These are phyloP conservation scores for Cystobasidium ongulense DNA, from an alignment of 768 basidiomycete genomes.

Conservation along the genomic window DNA sequence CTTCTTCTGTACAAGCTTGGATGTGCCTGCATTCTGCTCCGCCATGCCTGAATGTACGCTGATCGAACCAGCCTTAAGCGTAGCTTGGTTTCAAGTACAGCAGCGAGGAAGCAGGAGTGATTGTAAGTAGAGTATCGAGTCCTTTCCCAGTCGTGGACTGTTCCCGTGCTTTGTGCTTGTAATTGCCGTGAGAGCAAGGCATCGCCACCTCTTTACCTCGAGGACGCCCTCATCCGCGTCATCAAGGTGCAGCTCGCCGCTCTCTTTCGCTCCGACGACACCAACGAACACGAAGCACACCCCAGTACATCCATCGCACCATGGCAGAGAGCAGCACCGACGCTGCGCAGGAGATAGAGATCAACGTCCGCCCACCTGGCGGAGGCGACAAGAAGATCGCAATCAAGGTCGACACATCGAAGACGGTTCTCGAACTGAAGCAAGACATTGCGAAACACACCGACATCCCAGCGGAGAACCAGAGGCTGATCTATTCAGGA, in stretches of 20 bases:
- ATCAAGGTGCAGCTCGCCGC: not conserved
- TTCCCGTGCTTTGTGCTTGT: not conserved
- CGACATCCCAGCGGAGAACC: constrained; percentile 70
- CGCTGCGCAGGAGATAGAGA: constrained; percentile 33
- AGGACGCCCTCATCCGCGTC: not conserved
- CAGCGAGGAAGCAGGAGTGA: too few relatives aligned
- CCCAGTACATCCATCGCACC: not conserved
- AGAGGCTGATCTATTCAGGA: constrained; percentile 89
- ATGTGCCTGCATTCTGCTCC: not conserved
- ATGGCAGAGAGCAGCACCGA: constrained; percentile 24
- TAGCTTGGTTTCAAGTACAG: too few relatives aligned
- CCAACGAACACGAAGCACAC: not conserved
- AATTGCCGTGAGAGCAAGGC: not conserved
- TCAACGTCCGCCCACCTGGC: constrained; percentile 46
- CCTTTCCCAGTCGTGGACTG: too few relatives aligned
- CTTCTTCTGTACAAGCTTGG: not conserved
- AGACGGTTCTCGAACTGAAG: constrained; percentile 86
- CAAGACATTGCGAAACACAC: constrained; percentile 74
- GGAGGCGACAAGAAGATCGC: constrained; percentile 72
- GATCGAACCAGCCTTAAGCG: not conserved
- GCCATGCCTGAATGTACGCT: too few relatives aligned
- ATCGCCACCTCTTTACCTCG: not conserved
- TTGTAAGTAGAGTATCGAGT: too few relatives aligned
- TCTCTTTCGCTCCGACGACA: not conserved
- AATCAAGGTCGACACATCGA: constrained; percentile 68